Conservation (phyloP, 352 stramenopile species). For the Phytophthora colocasiae region DNA sequence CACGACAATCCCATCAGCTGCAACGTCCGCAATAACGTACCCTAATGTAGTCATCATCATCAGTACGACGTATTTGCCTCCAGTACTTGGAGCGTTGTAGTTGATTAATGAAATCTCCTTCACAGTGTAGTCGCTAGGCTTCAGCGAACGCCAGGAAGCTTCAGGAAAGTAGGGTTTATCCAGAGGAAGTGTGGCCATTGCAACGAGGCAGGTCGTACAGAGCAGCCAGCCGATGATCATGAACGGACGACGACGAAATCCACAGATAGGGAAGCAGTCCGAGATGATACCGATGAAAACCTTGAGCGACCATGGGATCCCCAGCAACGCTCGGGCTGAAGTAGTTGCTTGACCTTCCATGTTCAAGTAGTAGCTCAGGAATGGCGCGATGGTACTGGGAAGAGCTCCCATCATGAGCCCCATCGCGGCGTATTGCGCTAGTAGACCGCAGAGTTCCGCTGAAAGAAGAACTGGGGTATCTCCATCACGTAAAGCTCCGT, state of each 20-base stretch:
- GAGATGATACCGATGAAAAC: slow-evolving; percentile 72
- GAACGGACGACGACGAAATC: slow-evolving; percentile 63
- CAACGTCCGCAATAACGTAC: slow-evolving; percentile 61
- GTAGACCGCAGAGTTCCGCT: slow-evolving; percentile 55
- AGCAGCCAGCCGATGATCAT: slow-evolving; percentile 67
- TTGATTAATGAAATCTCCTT: slow-evolving; percentile 42
- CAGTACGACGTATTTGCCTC: slow-evolving; percentile 58
- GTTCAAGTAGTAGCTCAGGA: slow-evolving; percentile 73
- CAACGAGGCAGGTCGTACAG: slow-evolving; percentile 45
- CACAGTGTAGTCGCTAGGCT: slow-evolving; percentile 34
- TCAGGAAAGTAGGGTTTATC: slow-evolving; percentile 63
- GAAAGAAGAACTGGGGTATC: slow-evolving; percentile 49
- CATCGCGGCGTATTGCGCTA: slow-evolving; percentile 72
- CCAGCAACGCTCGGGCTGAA: slow-evolving; percentile 59
- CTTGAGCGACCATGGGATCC: slow-evolving; percentile 70
- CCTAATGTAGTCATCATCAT: slow-evolving; percentile 62
- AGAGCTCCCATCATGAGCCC: slow-evolving; percentile 73
- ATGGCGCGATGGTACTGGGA: slow-evolving; percentile 52
- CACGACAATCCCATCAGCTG: slow-evolving; percentile 53
- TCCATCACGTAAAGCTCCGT: slow-evolving; percentile 50
- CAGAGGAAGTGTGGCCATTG: slow-evolving; percentile 46
- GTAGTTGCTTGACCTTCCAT: slow-evolving; percentile 69
- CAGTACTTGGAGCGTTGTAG: slow-evolving; percentile 34
- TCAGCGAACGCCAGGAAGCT: slow-evolving; percentile 26
- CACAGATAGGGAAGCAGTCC: slow-evolving; percentile 67